Conservation (phyloP, 148 eudicot genomes). For the Persicaria tinctoria region DNA sequence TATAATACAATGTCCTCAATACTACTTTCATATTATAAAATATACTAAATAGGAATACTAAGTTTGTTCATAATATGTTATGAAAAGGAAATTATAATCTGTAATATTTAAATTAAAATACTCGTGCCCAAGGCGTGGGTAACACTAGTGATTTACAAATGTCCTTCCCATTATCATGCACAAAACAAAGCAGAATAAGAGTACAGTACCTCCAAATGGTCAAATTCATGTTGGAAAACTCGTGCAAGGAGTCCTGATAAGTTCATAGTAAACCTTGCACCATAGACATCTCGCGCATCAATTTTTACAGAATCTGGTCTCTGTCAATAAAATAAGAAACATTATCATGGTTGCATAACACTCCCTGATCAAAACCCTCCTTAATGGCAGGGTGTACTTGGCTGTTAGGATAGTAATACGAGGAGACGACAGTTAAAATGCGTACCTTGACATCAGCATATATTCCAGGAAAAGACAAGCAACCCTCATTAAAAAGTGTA, state of each 20-base stretch:
- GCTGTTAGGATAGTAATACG: not conserved
- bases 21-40: too few relatives aligned
- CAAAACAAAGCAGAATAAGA: not conserved
- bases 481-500: conserved; percentile 69
- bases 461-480: conserved; percentile 86
- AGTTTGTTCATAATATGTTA: too few relatives aligned
- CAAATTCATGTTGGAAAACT: conserved; percentile 96
- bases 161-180: not conserved
- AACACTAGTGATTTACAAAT: too few relatives aligned
- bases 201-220: conserved; percentile 71
- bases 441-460: conserved; percentile 80
- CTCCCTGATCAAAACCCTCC: too few relatives aligned
- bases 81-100: too few relatives aligned
- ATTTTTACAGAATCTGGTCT: conserved; percentile 85
- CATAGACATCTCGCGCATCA: conserved; percentile 78
- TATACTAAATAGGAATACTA: too few relatives aligned
- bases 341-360: not conserved
- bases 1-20: too few relatives aligned
- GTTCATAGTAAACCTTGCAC: conserved; percentile 59
- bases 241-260: conserved; percentile 78
- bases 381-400: too few relatives aligned
- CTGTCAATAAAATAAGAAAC: conserved; percentile 27
- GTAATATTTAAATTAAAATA: too few relatives aligned
- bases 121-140: too few relatives aligned
- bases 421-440: not conserved